Conservation (phyloP, 2,329 filamentous ascomycete species). For the Sporothrix pallida region DNA sequence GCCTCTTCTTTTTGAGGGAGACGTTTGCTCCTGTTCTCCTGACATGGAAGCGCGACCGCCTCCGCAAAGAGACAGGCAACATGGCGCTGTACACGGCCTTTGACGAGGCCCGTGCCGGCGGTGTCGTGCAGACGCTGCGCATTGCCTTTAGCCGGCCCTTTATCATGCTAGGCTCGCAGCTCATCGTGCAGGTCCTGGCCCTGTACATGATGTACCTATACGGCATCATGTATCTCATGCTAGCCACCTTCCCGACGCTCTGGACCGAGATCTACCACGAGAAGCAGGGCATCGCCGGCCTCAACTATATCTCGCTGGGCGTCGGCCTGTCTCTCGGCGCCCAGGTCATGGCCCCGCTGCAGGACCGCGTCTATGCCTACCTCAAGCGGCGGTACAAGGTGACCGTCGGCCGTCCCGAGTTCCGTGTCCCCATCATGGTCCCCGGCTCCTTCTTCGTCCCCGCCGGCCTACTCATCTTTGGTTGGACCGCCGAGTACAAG, state of each 20-base stretch:
- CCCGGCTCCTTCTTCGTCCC: conserved; percentile 51
- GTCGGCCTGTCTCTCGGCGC: conserved; percentile 46
- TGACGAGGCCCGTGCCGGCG: conserved; percentile 49
- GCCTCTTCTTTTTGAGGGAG: conserved; percentile 60
- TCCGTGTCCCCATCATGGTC: conserved; percentile 52
- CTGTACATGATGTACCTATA: conserved; percentile 54
- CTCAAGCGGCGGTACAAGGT: conserved; percentile 50
- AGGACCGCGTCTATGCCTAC: conserved; percentile 53
- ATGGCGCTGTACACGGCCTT: conserved; percentile 54
- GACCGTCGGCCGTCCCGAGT: conserved; percentile 49
- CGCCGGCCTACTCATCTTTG: conserved; percentile 53
- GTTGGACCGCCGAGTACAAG: conserved; percentile 52
- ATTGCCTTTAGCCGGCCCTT: conserved; percentile 55
- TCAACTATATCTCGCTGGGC: conserved; percentile 49
- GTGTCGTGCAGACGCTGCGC: conserved; percentile 41
- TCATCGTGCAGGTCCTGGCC: conserved; percentile 58
- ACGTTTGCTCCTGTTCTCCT: conserved; percentile 48
- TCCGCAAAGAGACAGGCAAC: conserved; percentile 65
- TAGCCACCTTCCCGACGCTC: conserved; percentile 56
- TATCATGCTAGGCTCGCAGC: conserved; percentile 57
- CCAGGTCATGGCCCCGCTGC: conserved; percentile 58
- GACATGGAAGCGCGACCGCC: conserved; percentile 47
- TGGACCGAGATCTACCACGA: conserved; percentile 50
- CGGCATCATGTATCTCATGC: conserved; percentile 58
- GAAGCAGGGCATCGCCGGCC: conserved; percentile 44